Base-by-base conservation (phyloP, 2,329 filamentous ascomycete genomes). In the Penicillium sp. region DNA sequence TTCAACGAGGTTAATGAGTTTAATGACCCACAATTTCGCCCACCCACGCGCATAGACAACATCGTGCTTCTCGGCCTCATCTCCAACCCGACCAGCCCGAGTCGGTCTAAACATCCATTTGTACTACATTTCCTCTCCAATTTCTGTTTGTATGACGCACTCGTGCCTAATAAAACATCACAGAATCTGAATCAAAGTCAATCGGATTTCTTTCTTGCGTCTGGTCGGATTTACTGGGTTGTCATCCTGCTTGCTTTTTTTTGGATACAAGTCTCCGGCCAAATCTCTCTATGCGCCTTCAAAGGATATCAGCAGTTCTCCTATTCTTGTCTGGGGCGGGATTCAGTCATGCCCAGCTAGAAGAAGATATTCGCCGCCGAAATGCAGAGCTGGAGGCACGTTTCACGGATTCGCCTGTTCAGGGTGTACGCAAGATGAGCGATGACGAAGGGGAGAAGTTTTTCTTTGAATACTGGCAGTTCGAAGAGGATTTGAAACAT, bases 401-500 rank as follows among this genome's bases (percentile, higher is more conserved):
- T 33, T 60, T 75, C n/a, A 59, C 64, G 13, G 55, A 63, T 33
- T 62, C 61, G 18, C 52, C 67, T 3, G 59, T 67, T 9, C 56
- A 57, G 0, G 72, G 67, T 5, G 68, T 79, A 39, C 68, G 67
- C 26, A 80, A 79, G 55, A 79, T 80, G 77, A 75, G 68, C 37
- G 60, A 58, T 5, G 75, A 80, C 37, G 72, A 76, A 40, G 75
- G 77, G 10, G 76, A 80, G 60, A 80, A 79, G 61, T 80, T 80
- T 64, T 77, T 74, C 47, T 63, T 74, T 29, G 68, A 77, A 29
- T 79, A 79, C 58, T 80, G 77, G 77, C 48, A 63, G 16, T 77
- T 77, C 49, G 63, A 59, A 9, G 53, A 63, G 2, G 59, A 58
- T 6, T 44, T 42, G 5, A 57, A 59, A 18, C 43, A 59, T 18